Percentiles rank a stretch among this genome's conserved stretches.
These are phyloP conservation scores for Galerina sulciceps DNA, from an alignment of 768 basidiomycete genomes.

Conservation along the genomic window DNA sequence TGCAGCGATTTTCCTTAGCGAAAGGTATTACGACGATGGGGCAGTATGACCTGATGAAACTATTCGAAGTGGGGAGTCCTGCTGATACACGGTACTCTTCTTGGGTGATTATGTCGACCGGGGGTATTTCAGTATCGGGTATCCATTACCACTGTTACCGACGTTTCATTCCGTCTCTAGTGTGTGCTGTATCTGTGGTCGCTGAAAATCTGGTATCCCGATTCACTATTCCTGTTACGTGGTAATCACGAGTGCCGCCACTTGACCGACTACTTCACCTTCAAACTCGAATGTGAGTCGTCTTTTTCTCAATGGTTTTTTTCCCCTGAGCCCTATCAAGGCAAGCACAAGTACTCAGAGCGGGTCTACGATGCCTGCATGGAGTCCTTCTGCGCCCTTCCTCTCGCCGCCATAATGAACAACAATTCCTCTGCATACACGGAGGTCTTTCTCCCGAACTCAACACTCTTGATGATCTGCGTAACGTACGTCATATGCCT, in stretches of 20 bases:
- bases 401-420: conserved; percentile 98
- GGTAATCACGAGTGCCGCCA: conserved; percentile 99
- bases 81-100: conserved; percentile 93
- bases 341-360: conserved; percentile 99
- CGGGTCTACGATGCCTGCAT: conserved; percentile 96
- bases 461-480: conserved; percentile 93
- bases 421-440: conserved; percentile 99
- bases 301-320: background rate
- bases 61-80: conserved; percentile 94
- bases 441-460: conserved; percentile 96
- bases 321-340: conserved; percentile 40
- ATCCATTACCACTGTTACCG: background rate
- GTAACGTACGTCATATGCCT: conserved; percentile 59
- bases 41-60: conserved; percentile 93
- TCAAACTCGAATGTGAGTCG: conserved; percentile 93
- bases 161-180: conserved; percentile 43
- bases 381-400: conserved; percentile 95
- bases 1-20: background rate
- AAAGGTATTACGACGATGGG: conserved; percentile 5
- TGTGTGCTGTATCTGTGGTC: conserved; percentile 98
- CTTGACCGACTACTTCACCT: conserved; percentile 98
- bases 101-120: conserved; percentile 93
- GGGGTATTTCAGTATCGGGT: conserved; percentile 93
- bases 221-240: conserved; percentile 93
- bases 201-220: conserved; percentile 99